Evolutionary conservation across 768 basidiomycete species (phyloP).

Genomic region (Tephrocybe sp.): DNA sequence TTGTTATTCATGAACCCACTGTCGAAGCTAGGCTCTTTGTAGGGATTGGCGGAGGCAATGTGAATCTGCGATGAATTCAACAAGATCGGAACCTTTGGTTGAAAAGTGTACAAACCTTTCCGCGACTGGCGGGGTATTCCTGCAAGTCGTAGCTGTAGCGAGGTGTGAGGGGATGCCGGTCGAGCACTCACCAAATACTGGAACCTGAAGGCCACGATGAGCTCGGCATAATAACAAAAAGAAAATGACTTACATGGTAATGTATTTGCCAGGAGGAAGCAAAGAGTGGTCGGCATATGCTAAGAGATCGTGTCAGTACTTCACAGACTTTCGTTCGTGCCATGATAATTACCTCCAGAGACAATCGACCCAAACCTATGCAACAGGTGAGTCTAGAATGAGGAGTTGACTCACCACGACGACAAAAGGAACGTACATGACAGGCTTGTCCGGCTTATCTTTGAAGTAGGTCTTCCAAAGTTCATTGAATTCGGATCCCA

Average conservation of each 20-base stretch:
- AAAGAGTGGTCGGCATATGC: slow-evolving; percentile 72
- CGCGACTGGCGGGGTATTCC: slow-evolving; percentile 75
- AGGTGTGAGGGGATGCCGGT: neutral
- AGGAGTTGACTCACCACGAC: too few relatives aligned
- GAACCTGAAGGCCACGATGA: slow-evolving; percentile 43
- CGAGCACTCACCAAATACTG: slow-evolving; percentile 50
- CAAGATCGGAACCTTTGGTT: too few relatives aligned
- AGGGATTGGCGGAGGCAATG: slow-evolving; percentile 59
- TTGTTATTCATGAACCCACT: slow-evolving; percentile 81
- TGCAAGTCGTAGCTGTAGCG: slow-evolving; percentile 11
- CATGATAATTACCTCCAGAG: slow-evolving; percentile 41
- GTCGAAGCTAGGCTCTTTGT: slow-evolving; percentile 64
- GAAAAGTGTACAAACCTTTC: slow-evolving; percentile 44
- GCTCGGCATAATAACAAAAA: neutral
- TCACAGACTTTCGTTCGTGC: too few relatives aligned
- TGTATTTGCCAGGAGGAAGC: slow-evolving; percentile 70
- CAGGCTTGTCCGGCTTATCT: slow-evolving; percentile 79
- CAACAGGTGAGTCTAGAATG: too few relatives aligned
- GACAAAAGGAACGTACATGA: slow-evolving; percentile 49
- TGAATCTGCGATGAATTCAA: slow-evolving; percentile 46
- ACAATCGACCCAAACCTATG: slow-evolving; percentile 69
- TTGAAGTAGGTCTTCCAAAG: slow-evolving; percentile 74
- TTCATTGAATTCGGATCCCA: slow-evolving; percentile 75
- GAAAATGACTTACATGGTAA: slow-evolving; percentile 51
- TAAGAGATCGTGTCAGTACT: slow-evolving; percentile 11